A percentile compares a stretch with the other conserved stretches of the same genome.
Evolutionary conservation across 371 early-diverging fungal genomes (phyloP).

Genomic region (Circinella umbellata): DNA sequence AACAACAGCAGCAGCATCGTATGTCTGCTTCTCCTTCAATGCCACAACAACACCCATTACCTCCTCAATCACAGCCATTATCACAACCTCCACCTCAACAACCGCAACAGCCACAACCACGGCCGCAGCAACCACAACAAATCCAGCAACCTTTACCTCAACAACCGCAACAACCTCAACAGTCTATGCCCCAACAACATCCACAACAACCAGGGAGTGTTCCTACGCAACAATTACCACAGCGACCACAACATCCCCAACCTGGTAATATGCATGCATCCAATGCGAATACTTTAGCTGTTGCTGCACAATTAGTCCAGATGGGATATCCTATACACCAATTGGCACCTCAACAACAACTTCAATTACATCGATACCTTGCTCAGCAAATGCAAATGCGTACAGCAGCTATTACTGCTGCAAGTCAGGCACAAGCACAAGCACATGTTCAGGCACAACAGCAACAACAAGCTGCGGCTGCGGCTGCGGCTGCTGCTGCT

Average conservation of each 20-base stretch:
- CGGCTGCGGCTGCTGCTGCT: conserved; percentile 17
- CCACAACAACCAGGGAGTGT: conserved; percentile 19
- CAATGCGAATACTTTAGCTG: conserved; percentile 32
- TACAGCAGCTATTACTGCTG: conserved; percentile 13
- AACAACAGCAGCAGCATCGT: conserved; percentile 14
- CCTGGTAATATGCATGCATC: neutral
- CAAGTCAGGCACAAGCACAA: conserved; percentile 15
- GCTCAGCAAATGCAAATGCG: conserved; percentile 43
- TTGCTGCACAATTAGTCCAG: conserved; percentile 47
- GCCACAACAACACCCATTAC: conserved; percentile 12
- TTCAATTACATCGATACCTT: conserved; percentile 44
- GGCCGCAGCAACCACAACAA: conserved; percentile 13
- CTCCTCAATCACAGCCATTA: conserved; percentile 12
- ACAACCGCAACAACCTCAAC: conserved; percentile 22
- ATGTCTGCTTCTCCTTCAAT: conserved; percentile 10
- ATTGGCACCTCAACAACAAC: conserved; percentile 37
- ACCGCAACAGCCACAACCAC: conserved; percentile 2
- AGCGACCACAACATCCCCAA: conserved; percentile 24
- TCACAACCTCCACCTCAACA: conserved; percentile 1
- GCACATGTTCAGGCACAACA: conserved; percentile 23
- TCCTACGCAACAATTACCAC: conserved; percentile 3
- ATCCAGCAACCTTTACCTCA: conserved; percentile 13
- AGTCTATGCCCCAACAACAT: conserved; percentile 5
- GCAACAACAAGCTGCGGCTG: conserved; percentile 12
- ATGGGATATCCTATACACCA: conserved; percentile 49